Base-by-base conservation (phyloP, 768 basidiomycete genomes). In the Peribolospora kevripleyi region DNA sequence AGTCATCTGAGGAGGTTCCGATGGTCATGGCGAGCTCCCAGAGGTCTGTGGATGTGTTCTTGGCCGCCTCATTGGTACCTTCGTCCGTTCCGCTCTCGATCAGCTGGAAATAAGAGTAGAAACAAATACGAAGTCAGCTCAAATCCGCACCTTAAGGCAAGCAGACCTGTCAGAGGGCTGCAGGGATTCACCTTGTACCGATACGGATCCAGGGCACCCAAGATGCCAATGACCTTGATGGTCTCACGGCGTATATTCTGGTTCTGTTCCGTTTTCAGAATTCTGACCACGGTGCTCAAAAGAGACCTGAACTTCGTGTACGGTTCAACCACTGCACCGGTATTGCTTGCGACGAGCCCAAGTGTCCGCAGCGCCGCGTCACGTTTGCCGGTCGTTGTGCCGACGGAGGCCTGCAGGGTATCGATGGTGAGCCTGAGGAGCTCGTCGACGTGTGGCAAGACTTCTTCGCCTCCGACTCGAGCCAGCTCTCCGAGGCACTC, bases 201-300 rank as follows among this genome's bases (percentile, higher is more conserved):
- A 67, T 93, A 98, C 0, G 93, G 93, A 66, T 98, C 93, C 40
- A 97, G 69, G 5, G 93, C 93, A 50, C 93, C 93, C 13, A 98
- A 74, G 52, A 95, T 86, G 58, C 93, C 93, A 57, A 98, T 75
- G 3, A 93, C 90, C 65, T 90, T 84, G 54, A 97, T 81, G 11
- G 91, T 81, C 60, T 97, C 91, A 40, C 91, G 74, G 48, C 84
- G 73, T 8, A 87, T 80, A 9, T 71, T 68, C 61, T 74, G 74
- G 7, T 64, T 78, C 5, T 73, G 73, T 62, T 98, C 93, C 37
- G 83, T 81, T 65, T 81, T 76, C 57, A 97, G 68, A 62, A 97
- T 82, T 57, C 82, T 74, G 57, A 83, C 82, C 36, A 97, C 71
- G 25, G 88, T 72, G 25, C 78, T 80, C n/a, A 97, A 70, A 3